These are phyloP conservation scores for Centella asiatica DNA, from an alignment of 129 eudicot species.

Conservation along the genomic window DNA sequence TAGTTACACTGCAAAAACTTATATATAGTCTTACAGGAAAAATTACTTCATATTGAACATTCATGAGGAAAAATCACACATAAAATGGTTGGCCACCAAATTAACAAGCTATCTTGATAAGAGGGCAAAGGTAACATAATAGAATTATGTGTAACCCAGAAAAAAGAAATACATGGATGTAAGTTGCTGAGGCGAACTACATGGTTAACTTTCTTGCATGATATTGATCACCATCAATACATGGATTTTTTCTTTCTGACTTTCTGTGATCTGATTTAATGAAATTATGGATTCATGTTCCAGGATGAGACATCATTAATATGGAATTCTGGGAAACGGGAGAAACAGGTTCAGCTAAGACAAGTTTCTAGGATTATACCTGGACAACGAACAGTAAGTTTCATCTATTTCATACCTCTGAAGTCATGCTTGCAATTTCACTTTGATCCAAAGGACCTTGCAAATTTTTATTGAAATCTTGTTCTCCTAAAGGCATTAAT, in stretches of 20 bases:
- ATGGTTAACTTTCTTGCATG: neutral
- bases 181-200: neutral
- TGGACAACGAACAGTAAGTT: conserved; percentile 64
- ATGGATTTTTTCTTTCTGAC: neutral
- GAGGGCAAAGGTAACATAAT: neutral
- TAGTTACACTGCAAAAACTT: too few relatives aligned
- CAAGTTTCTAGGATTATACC: conserved; percentile 52
- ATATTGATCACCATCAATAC: conserved; percentile 1
- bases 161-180: too few relatives aligned
- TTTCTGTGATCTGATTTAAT: neutral
- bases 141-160: too few relatives aligned
- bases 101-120: conserved; percentile 5
- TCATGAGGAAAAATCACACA: too few relatives aligned
- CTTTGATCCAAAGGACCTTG: neutral
- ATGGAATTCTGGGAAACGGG: conserved; percentile 47
- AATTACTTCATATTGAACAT: too few relatives aligned
- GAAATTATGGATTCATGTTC: conserved; percentile 2
- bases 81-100: neutral
- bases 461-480: neutral
- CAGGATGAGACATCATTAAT: conserved; percentile 57
- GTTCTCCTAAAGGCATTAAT: neutral
- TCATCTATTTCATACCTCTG: conserved; percentile 3
- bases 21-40: too few relatives aligned
- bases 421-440: neutral
- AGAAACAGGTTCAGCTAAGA: conserved; percentile 48